phyloP scores from a whole-genome alignment of 2,329 filamentous ascomycete species.

The Eutypa lata region DNA sequence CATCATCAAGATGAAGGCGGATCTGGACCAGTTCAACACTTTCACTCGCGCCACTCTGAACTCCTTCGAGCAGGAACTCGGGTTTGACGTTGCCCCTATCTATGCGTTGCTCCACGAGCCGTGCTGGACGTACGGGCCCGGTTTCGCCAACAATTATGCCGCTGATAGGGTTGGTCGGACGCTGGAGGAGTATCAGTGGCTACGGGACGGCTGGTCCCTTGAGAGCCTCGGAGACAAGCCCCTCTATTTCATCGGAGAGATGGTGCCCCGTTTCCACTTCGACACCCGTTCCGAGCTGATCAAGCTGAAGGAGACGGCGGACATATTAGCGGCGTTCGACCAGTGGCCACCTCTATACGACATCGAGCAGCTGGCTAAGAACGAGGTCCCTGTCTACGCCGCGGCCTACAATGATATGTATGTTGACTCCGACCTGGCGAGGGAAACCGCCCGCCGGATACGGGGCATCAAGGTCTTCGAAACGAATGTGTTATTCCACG shows the following conservation, averaged over 20 bases:
- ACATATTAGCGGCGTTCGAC: conserved; percentile 63
- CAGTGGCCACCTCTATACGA: conserved; percentile 80
- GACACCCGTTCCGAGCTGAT: conserved; percentile 73
- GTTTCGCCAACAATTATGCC: conserved; percentile 69
- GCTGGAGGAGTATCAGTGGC: conserved; percentile 49
- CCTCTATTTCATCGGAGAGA: conserved; percentile 85
- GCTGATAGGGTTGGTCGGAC: conserved; percentile 60
- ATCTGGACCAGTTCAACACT: conserved; percentile 73
- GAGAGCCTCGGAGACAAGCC: conserved; percentile 42
- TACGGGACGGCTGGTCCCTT: conserved; percentile 37
- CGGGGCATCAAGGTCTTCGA: conserved; percentile 76
- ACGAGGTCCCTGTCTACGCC: conserved; percentile 82
- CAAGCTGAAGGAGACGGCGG: conserved; percentile 64
- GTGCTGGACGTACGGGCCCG: conserved; percentile 73
- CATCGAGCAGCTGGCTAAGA: conserved; percentile 65
- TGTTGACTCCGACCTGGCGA: conserved; percentile 73
- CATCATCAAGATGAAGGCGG: conserved; percentile 66
- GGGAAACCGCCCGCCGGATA: conserved; percentile 71
- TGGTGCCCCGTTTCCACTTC: conserved; percentile 86
- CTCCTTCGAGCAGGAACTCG: conserved; percentile 62
- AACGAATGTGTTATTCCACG: conserved; percentile 85
- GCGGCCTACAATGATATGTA: conserved; percentile 92
- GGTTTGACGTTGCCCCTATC: conserved; percentile 74
- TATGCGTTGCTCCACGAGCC: conserved; percentile 87
- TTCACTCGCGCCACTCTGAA: conserved; percentile 70